Evolutionary conservation across 371 early-diverging fungal genomes (phyloP).

Genomic region (Rhizopus delemar): DNA sequence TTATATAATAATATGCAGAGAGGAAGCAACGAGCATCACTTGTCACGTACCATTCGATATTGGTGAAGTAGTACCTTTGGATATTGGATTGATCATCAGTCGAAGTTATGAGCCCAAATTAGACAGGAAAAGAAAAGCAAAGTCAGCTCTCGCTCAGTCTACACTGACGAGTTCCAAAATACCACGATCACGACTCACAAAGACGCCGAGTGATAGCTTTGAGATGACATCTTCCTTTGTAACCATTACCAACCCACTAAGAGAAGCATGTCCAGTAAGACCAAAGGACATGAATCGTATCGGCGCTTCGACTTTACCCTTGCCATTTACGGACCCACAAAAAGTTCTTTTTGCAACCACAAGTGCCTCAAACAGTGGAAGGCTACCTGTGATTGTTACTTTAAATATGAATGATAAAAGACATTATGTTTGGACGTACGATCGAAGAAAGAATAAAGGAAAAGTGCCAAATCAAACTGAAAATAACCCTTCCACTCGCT

Average conservation of each 20-base stretch:
- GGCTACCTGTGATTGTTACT: conserved; percentile 22
- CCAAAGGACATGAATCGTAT: conserved; percentile 6
- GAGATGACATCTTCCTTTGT: conserved; percentile 16
- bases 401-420: conserved; percentile 15
- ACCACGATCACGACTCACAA: conserved; percentile 4
- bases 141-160: conserved; percentile 12
- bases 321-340: conserved; percentile 8
- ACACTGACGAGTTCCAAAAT: not conserved
- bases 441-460: conserved; percentile 7
- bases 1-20: conserved; percentile 15
- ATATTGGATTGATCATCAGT: conserved; percentile 19
- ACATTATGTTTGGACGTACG: conserved; percentile 25
- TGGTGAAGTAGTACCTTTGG: conserved; percentile 18
- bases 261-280: conserved; percentile 16
- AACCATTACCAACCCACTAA: conserved; percentile 21
- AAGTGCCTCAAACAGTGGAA: conserved; percentile 3
- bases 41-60: conserved; percentile 23
- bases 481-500: not conserved
- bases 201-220: not conserved
- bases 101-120: conserved; percentile 3
- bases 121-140: conserved; percentile 5
- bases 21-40: conserved; percentile 13
- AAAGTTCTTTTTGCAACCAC: conserved; percentile 16
- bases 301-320: not conserved
- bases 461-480: conserved; percentile 1